Percentiles rank a stretch among this genome's conserved stretches.
Evolutionary conservation across 768 basidiomycete species (phyloP).

Genomic region (Boletus pseudo-olivaceus): DNA sequence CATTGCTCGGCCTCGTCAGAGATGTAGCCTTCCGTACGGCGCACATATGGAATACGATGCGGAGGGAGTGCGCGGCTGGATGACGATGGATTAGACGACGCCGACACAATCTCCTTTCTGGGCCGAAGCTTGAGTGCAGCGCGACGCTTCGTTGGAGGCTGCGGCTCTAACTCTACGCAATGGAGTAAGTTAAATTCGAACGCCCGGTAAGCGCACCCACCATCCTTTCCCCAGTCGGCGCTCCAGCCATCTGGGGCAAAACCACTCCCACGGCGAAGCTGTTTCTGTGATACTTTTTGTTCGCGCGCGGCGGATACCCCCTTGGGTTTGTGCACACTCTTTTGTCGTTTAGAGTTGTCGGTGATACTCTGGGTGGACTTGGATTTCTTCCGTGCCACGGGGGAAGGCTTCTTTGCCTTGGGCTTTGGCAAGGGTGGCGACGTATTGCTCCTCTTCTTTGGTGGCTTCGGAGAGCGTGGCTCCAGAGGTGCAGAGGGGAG

Average conservation of each 20-base stretch:
- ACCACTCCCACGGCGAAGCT: not conserved
- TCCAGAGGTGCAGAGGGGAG: not conserved
- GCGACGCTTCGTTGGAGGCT: constrained; percentile 1
- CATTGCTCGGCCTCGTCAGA: constrained; percentile 2
- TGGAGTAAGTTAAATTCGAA: not conserved
- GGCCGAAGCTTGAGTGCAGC: not conserved
- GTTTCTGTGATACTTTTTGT: not conserved
- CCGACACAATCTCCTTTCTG: constrained; percentile 2
- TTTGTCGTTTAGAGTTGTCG: not conserved
- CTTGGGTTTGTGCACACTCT: constrained; percentile 3
- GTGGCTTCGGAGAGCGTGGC: not conserved
- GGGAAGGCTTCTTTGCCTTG: not conserved
- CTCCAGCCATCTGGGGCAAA: constrained; percentile 10
- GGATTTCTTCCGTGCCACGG: constrained; percentile 1
- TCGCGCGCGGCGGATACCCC: not conserved
- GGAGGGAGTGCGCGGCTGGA: constrained; percentile 16
- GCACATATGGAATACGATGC: constrained; percentile 24
- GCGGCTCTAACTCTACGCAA: constrained; percentile 14
- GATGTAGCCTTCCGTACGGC: constrained; percentile 27
- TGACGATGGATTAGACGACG: not conserved
- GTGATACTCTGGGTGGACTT: not conserved
- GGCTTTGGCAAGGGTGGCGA: not conserved
- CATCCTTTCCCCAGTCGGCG: constrained; percentile 23
- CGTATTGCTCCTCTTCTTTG: constrained; percentile 1
- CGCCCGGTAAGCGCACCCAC: constrained; percentile 2